These are phyloP conservation scores for Salix arbutifolia DNA, from an alignment of 345 rosid species.

Conservation along the genomic window DNA sequence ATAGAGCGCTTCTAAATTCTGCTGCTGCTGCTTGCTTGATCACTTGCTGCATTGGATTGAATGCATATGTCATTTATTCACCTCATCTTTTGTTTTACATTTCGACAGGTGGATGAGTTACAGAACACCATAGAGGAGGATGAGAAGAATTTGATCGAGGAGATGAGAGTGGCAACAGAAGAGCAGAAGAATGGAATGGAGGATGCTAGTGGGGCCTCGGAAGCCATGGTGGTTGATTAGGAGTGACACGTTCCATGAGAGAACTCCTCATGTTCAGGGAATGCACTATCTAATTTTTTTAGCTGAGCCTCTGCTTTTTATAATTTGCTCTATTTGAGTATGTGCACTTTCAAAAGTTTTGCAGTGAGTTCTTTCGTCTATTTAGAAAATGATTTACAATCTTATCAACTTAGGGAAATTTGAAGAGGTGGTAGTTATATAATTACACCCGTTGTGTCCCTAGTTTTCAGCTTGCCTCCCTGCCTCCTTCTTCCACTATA, in stretches of 20 bases:
- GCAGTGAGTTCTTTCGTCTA: too few relatives aligned
- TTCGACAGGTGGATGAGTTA: constrained; percentile 78
- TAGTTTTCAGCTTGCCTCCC: too few relatives aligned
- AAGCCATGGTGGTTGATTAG: constrained; percentile 60
- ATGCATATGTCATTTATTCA: not conserved
- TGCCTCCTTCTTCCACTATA: too few relatives aligned
- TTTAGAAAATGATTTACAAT: too few relatives aligned
- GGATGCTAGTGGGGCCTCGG: constrained; percentile 48
- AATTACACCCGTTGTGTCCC: too few relatives aligned
- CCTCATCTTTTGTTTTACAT: not conserved
- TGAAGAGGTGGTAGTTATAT: too few relatives aligned
- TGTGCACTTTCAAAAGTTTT: too few relatives aligned
- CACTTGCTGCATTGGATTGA: not conserved
- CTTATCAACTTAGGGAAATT: too few relatives aligned
- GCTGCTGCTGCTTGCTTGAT: not conserved
- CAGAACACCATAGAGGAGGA: constrained; percentile 89
- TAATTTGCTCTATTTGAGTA: too few relatives aligned
- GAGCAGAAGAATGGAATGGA: constrained; percentile 68
- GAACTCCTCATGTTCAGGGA: too few relatives aligned
- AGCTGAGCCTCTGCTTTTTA: too few relatives aligned
- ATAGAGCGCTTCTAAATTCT: not conserved
- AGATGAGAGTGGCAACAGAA: constrained; percentile 67
- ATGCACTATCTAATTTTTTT: too few relatives aligned
- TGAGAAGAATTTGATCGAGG: constrained; percentile 81
- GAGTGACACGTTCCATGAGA: not conserved